These are phyloP conservation scores for Kluyveromyces lactis DNA, from an alignment of 805 yeast genomes.

Conservation along the genomic window DNA sequence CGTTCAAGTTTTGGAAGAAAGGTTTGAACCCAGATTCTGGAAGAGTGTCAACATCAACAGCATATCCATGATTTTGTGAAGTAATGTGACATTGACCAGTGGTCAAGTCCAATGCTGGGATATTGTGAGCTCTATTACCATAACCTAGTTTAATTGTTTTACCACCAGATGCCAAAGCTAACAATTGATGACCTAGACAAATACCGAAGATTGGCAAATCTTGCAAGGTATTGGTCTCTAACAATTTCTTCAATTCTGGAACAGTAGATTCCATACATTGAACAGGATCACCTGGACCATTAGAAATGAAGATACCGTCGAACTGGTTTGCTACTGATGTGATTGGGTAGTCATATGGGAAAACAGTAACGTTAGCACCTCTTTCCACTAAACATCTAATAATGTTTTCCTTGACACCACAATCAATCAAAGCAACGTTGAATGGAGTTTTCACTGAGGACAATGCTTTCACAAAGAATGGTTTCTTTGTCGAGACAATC, in stretches of 20 bases:
- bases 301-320: constrained; percentile 90
- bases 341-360: constrained; percentile 93
- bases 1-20: constrained; percentile 88
- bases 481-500: constrained; percentile 90
- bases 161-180: constrained; percentile 93
- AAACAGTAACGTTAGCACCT: constrained; percentile 93
- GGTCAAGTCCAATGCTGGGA: constrained; percentile 84
- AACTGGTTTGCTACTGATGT: constrained; percentile 85
- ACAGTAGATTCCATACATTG: constrained; percentile 73
- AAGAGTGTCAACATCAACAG: constrained; percentile 78
- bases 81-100: constrained; percentile 96
- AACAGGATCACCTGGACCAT: constrained; percentile 98
- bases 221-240: constrained; percentile 44
- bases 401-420: constrained; percentile 98
- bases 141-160: constrained; percentile 86
- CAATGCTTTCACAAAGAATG: constrained; percentile 76
- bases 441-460: constrained; percentile 38
- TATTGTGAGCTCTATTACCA: constrained; percentile 98
- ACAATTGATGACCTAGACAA: constrained; percentile 94
- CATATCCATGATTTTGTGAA: constrained; percentile 98
- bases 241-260: constrained; percentile 58
- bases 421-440: constrained; percentile 90
- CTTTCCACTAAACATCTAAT: constrained; percentile 87
- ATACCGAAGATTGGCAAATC: constrained; percentile 93
- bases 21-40: constrained; percentile 66